These are phyloP conservation scores for Clitocybe nebularis DNA, from an alignment of 1,284 basidiomycete genomes.

Conservation along the genomic window DNA sequence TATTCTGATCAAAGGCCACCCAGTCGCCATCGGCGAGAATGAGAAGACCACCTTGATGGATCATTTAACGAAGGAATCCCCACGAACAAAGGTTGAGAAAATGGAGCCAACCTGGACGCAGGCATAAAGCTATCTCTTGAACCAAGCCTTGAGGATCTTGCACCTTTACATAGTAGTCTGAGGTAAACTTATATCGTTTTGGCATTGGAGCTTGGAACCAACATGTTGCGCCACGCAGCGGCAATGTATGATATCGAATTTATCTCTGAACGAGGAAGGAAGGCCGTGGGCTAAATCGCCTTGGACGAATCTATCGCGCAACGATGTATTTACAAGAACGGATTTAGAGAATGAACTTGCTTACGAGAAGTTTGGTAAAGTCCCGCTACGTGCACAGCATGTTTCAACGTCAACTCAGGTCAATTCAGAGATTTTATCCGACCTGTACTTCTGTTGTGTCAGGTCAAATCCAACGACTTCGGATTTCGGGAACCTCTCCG, in stretches of 20 bases:
- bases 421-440: not conserved
- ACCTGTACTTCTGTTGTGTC: slow-evolving; percentile 15
- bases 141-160: slow-evolving; percentile 19
- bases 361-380: slow-evolving; percentile 20
- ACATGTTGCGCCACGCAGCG: slow-evolving; percentile 25
- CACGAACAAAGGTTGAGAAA: too few species aligned
- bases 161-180: slow-evolving; percentile 16
- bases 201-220: too few species aligned
- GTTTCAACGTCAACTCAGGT: not conserved
- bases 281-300: slow-evolving; percentile 20
- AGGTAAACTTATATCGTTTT: not conserved
- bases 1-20: slow-evolving; percentile 18
- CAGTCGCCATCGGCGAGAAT: slow-evolving; percentile 22
- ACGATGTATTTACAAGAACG: not conserved
- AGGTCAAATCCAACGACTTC: slow-evolving; percentile 23
- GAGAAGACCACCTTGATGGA: slow-evolving; percentile 19
- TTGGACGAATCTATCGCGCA: slow-evolving; percentile 21
- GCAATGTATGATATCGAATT: slow-evolving; percentile 24
- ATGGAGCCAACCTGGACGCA: slow-evolving; percentile 18
- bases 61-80: not conserved
- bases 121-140: slow-evolving; percentile 12
- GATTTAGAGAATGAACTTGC: not conserved
- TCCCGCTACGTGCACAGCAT: slow-evolving; percentile 9
- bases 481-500: slow-evolving; percentile 17
- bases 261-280: slow-evolving; percentile 14